Evolutionary conservation across 805 yeast genomes (phyloP), one percentile per base, ranked within the genome.

Genomic region (Saccharomyces mikatae): DNA sequence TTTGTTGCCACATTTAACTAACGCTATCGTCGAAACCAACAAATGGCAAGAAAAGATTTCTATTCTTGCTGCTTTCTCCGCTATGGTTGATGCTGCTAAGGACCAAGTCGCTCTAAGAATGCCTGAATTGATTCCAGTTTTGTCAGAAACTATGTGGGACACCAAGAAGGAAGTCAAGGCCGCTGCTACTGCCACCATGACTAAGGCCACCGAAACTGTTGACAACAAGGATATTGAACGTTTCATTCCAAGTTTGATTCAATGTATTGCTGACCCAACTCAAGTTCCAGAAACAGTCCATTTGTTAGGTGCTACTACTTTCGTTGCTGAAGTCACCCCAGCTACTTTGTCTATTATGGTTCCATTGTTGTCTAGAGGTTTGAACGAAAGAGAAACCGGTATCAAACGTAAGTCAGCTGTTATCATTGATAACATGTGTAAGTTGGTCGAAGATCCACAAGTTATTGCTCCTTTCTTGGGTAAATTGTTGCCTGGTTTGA

Each of bases 111-210:
- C 99, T 67, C 83, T 94, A 71, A 90, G 99, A 84, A 94, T 94
- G 98, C 96, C 98, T 71, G 98, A 94, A 82, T 84, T 94, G 75
- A 92, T 94, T 71, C 99, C 99, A 76, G 94, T 86, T 65, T 80
- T 94, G 70, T 94, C 99, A 68, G 99, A 94, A 82, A 89, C 97
- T 70, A 94, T 94, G 98, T 94, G 99, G 99, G 99, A 94, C 79
- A 94, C 99, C 78, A 94, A 94, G 86, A 81, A 82, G 78, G 98
- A 94, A 73, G 99, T 94, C 74, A 94, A 94, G 86, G 82, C 80
- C 66, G 96, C 95, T 74, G 98, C 99, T 62, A 87, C 94, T 67
- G 85, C 84, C 70, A 89, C 98, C 76, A 90, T 94, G 83, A 82
- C 91, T 76, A 89, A 89, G 79, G 85, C 96, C 66, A 94, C 99